These are phyloP conservation scores for Stephanodiscus minutulus DNA, from an alignment of 108 stramenopile genomes.

Conservation along the genomic window DNA sequence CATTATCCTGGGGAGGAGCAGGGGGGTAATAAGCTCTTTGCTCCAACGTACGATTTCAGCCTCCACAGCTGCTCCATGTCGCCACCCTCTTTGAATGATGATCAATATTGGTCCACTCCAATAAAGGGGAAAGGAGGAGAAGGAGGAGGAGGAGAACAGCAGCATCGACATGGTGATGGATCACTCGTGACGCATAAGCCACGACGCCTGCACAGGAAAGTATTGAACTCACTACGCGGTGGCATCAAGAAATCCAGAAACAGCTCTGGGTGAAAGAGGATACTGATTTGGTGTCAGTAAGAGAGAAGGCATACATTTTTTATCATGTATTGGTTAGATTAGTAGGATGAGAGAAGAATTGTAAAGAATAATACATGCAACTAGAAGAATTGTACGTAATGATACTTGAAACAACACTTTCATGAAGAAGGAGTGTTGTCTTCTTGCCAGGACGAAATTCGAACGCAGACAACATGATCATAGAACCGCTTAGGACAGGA, in stretches of 20 bases:
- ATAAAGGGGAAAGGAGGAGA: no score
- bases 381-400: no score
- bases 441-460: no score
- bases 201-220: neutral
- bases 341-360: no score
- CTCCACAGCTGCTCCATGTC: conserved; percentile 6
- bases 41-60: conserved; percentile 5
- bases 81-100: neutral
- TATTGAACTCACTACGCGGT: neutral
- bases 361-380: no score
- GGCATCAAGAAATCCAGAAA: conserved; percentile 7
- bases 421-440: no score
- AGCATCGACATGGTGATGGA: neutral
- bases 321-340: no score
- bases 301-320: no score
- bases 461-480: no score
- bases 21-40: neutral
- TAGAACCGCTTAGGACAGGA: no score
- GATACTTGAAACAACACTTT: no score
- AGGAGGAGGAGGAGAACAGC: neutral
- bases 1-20: neutral
- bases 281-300: neutral
- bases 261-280: neutral
- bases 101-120: neutral
- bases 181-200: conserved; percentile 4